phyloP scores from a whole-genome alignment of 1,284 basidiomycete genomes.

The Clitocybe nebularis region DNA sequence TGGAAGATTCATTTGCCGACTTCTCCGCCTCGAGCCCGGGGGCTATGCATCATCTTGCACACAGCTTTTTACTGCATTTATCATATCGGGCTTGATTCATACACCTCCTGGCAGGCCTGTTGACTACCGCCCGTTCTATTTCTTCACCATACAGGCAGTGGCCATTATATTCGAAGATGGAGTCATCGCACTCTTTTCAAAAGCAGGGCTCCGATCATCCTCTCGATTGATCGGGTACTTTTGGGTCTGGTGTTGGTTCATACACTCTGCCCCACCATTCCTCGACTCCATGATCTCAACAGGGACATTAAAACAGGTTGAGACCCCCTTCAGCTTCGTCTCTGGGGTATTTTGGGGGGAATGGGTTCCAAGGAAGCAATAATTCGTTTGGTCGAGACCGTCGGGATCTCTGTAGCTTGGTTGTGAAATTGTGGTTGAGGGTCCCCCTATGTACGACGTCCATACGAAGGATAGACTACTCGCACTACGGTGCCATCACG shows the following conservation, averaged over 20 bases:
- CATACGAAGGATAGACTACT: too few species aligned
- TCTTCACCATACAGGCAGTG: constrained; percentile 18
- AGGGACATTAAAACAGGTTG: background rate
- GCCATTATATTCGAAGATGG: constrained; percentile 18
- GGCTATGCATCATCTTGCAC: constrained; percentile 11
- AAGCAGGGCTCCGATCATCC: background rate
- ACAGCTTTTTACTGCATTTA: constrained; percentile 16
- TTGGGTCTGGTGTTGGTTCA: constrained; percentile 14
- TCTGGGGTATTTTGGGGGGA: too few species aligned
- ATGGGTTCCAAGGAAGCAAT: too few species aligned
- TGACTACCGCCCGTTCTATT: constrained; percentile 15
- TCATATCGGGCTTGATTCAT: constrained; percentile 19
- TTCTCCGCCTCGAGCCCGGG: constrained; percentile 7
- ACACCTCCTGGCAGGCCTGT: constrained; percentile 8
- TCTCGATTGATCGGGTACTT: constrained; percentile 14
- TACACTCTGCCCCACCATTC: background rate
- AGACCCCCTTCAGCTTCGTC: background rate
- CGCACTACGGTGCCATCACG: too few species aligned
- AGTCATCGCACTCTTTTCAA: background rate
- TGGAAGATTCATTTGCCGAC: constrained; percentile 4
- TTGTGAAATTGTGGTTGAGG: too few species aligned
- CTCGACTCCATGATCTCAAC: background rate
- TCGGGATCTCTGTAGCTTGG: too few species aligned
- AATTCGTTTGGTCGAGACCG: too few species aligned
- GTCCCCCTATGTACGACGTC: too few species aligned